Percentiles rank a stretch among this genome's conserved stretches.
Conservation (phyloP, 176 grass and related monocot species). For the Elymus sibiricus region DNA sequence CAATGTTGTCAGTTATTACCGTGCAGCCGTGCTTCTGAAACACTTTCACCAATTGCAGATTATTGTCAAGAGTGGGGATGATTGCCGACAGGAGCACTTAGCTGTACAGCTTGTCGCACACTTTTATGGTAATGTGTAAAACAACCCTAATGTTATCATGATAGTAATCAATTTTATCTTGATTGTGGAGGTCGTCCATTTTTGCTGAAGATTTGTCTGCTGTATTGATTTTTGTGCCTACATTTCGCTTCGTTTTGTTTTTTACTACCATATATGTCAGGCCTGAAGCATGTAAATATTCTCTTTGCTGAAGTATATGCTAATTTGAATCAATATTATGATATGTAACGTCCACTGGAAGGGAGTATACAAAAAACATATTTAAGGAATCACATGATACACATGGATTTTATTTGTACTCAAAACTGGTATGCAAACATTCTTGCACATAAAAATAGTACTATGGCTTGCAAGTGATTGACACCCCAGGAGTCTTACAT, state of each 20-base stretch:
- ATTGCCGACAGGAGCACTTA: constrained; percentile 96
- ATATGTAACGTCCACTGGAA: background rate
- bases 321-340: constrained; percentile 11
- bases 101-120: constrained; percentile 98
- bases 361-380: background rate
- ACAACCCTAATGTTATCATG: background rate
- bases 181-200: background rate
- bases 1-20: background rate
- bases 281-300: background rate
- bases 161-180: background rate
- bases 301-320: constrained; percentile 6
- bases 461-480: background rate
- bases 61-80: constrained; percentile 99
- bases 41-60: constrained; percentile 44
- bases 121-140: constrained; percentile 72
- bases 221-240: constrained; percentile 1
- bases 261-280: background rate
- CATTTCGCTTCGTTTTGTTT: background rate
- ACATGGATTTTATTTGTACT: background rate
- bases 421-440: background rate
- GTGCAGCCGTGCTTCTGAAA: constrained; percentile 7
- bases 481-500: background rate
- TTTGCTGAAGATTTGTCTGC: background rate
- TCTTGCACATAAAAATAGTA: constrained; percentile 13
- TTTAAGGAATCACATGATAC: background rate